These are phyloP conservation scores for Xylariales sp. DNA, from an alignment of 2,329 filamentous ascomycete species.

Conservation along the genomic window DNA sequence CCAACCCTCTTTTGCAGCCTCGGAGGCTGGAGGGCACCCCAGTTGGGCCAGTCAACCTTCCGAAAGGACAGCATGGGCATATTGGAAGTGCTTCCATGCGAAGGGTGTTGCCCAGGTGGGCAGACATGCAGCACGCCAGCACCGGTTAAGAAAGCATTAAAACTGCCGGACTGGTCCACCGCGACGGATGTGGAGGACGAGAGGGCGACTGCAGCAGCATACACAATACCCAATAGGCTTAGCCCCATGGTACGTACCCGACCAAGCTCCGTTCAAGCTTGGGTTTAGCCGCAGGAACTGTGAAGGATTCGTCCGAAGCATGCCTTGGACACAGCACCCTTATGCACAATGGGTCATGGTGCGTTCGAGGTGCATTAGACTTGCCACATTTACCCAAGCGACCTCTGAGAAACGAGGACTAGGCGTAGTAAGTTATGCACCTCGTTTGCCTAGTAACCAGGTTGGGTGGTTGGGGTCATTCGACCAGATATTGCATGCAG, in stretches of 20 bases:
- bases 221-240: neutral
- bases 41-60: too few relatives aligned
- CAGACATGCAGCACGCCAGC: slow-evolving; percentile 1
- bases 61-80: neutral
- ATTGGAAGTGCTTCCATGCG: neutral
- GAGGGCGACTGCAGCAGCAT: too few relatives aligned
- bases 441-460: too few relatives aligned
- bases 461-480: too few relatives aligned
- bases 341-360: slow-evolving; percentile 3
- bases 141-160: neutral
- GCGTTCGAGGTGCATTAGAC: slow-evolving; percentile 7
- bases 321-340: slow-evolving; percentile 1
- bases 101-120: neutral
- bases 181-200: neutral
- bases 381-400: slow-evolving; percentile 1
- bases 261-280: neutral
- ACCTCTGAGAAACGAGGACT: too few relatives aligned
- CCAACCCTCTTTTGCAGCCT: too few relatives aligned
- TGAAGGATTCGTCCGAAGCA: slow-evolving; percentile 7
- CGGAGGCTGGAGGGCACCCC: too few relatives aligned
- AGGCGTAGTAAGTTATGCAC: too few relatives aligned
- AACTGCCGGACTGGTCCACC: neutral
- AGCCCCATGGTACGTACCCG: neutral
- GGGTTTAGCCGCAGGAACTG: slow-evolving; percentile 9
- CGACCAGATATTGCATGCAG: too few relatives aligned